A percentile compares a stretch with the other conserved stretches of the same genome.
These are phyloP conservation scores for Paspalum notatum DNA, from an alignment of 176 grass and related monocot genomes.

Conservation along the genomic window DNA sequence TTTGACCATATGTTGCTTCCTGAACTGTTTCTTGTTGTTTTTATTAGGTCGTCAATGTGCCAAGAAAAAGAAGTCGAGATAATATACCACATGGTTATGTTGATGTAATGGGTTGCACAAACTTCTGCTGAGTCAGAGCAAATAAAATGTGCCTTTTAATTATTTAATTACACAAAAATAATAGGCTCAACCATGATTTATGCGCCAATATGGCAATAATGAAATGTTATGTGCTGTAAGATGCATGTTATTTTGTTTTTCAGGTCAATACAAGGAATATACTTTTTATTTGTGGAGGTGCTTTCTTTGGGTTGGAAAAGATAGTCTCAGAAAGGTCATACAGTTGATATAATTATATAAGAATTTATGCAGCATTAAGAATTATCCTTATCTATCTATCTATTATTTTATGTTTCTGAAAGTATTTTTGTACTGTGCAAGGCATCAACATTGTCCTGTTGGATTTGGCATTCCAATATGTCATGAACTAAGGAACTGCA, in stretches of 20 bases:
- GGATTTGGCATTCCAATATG: slow-evolving; percentile 60
- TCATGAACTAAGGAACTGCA: slow-evolving; percentile 35
- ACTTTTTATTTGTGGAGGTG: slow-evolving; percentile 85
- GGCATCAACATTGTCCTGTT: slow-evolving; percentile 51
- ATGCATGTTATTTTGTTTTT: slow-evolving; percentile 40
- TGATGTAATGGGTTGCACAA: slow-evolving; percentile 36
- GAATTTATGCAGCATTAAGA: slow-evolving; percentile 17
- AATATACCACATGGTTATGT: slow-evolving; percentile 41
- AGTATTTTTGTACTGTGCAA: slow-evolving; percentile 40
- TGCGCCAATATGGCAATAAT: slow-evolving; percentile 12
- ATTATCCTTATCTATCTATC: slow-evolving; percentile 18
- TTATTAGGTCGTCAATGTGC: slow-evolving; percentile 67
- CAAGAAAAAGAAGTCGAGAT: slow-evolving; percentile 64
- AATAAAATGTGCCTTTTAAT: not conserved
- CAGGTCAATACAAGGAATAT: slow-evolving; percentile 77
- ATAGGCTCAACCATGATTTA: not conserved
- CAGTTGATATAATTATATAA: slow-evolving; percentile 10
- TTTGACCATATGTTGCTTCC: not conserved
- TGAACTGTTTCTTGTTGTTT: slow-evolving; percentile 5
- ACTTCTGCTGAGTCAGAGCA: not conserved
- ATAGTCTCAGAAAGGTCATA: slow-evolving; percentile 66
- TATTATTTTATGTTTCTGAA: slow-evolving; percentile 20
- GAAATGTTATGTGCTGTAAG: not conserved
- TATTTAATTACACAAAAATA: not conserved
- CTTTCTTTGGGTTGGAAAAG: slow-evolving; percentile 71